Evolutionary conservation across 2,329 filamentous ascomycete species (phyloP), one percentile per base, ranked within the genome.

Genomic region (Venturiaceae sp.): DNA sequence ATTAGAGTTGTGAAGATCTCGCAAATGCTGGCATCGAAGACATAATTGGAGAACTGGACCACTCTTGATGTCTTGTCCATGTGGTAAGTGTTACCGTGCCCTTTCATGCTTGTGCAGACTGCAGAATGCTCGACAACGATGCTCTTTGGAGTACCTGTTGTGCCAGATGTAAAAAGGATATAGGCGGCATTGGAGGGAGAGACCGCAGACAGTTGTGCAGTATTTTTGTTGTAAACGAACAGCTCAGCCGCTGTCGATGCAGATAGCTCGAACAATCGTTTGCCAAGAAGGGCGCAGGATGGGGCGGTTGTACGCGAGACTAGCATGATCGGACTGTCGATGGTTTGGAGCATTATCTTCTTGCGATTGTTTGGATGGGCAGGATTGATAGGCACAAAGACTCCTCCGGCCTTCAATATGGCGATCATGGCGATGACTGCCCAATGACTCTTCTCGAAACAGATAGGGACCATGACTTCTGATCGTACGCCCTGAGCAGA

Each of bases 111-210:
- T 69, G 96, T 91, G 0, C 88, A 87, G 6, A 81, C 90, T 16
- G 91, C 88, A 32, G 78, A 74, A 72, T 96, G 92, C 32, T 89
- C 90, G 32, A 96, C 78, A 2, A 82, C 81, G 23, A 96, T 92
- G 0, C 91, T 92, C 74, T 96, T 96, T 0, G 92, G 92, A 3
- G 85, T 83, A 13, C 92, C 92, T 0, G 91, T 96, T 5, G 90
- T 95, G 2, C 91, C 91, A 53, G 90, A 95, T 0, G 92, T 96
- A 69, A 95, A 96, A 39, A 39, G 36, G 11, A 39, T n/a, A 39
- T 11, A 39, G 36, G 36, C 36, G 11, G n/a, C 36, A 11, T 39
- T 11, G n/a, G 36, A 39, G 36, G 36, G 36, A n/a, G n/a, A n/a
- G n/a, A n/a, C n/a, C n/a, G n/a, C n/a, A n/a, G n/a, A n/a, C n/a